These are phyloP conservation scores for Vitis hybrid DNA, from an alignment of 177 flowering plant genomes.

Conservation along the genomic window DNA sequence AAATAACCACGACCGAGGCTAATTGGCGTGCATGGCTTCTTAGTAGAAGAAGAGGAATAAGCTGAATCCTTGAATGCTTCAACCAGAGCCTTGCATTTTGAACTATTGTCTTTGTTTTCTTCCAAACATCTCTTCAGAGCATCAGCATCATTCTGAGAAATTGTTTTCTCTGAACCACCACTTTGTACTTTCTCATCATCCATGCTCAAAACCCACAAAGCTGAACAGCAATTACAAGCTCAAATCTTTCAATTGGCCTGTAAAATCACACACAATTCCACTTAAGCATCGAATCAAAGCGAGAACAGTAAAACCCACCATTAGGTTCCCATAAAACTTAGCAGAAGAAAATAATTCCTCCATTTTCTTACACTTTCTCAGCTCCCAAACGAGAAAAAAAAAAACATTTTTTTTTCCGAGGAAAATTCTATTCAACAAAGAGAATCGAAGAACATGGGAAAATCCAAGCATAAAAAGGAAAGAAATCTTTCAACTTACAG, in stretches of 20 bases:
- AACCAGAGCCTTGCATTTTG: slow-evolving; percentile 46
- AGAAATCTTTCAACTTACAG: no score
- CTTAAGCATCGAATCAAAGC: not conserved
- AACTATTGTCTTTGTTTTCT: slow-evolving; percentile 46
- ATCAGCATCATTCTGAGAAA: slow-evolving; percentile 36
- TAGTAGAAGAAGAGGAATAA: slow-evolving; percentile 25
- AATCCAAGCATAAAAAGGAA: no score
- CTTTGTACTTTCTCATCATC: slow-evolving; percentile 16
- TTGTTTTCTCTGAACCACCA: slow-evolving; percentile 17
- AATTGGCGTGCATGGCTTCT: slow-evolving; percentile 13
- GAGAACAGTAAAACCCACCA: not conserved
- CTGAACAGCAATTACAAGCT: not conserved
- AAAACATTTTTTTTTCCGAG: no score
- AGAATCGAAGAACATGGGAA: no score
- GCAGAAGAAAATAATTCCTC: no score
- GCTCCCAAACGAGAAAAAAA: no score
- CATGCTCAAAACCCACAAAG: slow-evolving; percentile 3
- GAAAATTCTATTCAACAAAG: no score
- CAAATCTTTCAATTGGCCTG: not conserved
- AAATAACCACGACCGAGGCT: slow-evolving; percentile 25
- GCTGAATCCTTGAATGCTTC: slow-evolving; percentile 38
- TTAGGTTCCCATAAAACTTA: not conserved
- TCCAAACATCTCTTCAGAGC: slow-evolving; percentile 60
- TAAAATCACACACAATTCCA: not conserved
- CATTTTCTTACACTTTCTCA: no score